Base-by-base conservation (phyloP, 768 basidiomycete genomes). In the Lactifluus echinatus region DNA sequence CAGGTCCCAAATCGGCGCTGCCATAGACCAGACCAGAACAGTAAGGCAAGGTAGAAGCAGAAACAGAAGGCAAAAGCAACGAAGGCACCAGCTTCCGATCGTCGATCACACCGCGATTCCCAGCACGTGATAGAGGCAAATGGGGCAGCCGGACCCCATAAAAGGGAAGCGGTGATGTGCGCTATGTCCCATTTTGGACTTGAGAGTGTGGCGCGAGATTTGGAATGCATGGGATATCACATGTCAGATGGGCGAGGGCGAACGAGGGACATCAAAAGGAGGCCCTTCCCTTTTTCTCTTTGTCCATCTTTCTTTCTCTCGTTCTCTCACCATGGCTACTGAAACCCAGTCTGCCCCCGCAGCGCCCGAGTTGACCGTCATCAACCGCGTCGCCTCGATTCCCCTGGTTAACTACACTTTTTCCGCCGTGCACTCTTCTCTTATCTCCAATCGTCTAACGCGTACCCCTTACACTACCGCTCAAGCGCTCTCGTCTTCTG, bases 321-420 rank as follows among this genome's bases (percentile, higher is more conserved):
- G 8, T 19, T 55, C 45, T 21, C 46, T 19, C 50, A 3, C 8
- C 10, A 79, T 78, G 76, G 68, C 75, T 11, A 67, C 72, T 28
- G 65, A 67, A 49, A 71, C 71, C 4, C 67, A 72, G 47, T 54
- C 68, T 21, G 58, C 66, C 14, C 52, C 63, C 40, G 31, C 69
- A 2, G 57, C 70, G 23, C 82, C 85, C 53, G 81, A 83, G 67
- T 65, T 88, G 65, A 88, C 81, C 45, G 72, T 80, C 61, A 59
- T 91, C 53, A 64, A 67, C 37, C 84, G 87, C 56, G 78, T 91
- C 48, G 79, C 76, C n/a, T 77, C 80, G 45, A 89, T 92, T 56
- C 89, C 89, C 21, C 71, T 90, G 43, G 75, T 92, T 65, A 80
- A 80, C 47, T 84, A 80, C 53, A 80, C 81, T 4, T 68, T 89